Base-by-base conservation (phyloP, 345 rosid species). In the Aquilaria malaccensis region DNA sequence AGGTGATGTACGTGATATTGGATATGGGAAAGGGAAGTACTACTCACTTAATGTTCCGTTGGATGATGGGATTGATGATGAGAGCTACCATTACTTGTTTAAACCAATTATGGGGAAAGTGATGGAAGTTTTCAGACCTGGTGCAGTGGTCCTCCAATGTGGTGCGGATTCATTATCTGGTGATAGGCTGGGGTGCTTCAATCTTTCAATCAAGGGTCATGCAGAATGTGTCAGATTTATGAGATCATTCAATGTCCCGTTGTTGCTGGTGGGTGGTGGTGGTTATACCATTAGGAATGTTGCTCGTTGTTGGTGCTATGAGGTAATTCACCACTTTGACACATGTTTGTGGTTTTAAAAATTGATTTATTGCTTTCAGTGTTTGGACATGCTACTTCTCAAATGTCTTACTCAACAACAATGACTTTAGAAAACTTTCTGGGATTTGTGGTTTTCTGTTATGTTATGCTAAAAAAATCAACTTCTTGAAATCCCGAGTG, bases 241-340 rank as follows among this genome's bases (percentile, higher is more conserved):
- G 86, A 85, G 87, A 76, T 88, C 96, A 6, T 88, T 80, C 72
- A 88, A 85, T 69, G 86, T 83, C 61, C 96, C 89, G 13, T 61
- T 81, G 9, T 70, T 80, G 66, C 78, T 85, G 31, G 58, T 88
- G 46, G 96, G 89, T 29, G 96, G 92, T 47, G 89, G 89, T 49
- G 92, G 87, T 57, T 88, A 83, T 72, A 83, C 92, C 15, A 81
- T 85, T 74, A 77, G 89, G 48, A 85, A 83, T 69, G 91, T 85
- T 51, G 87, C 96, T 60, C 88, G 92, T 3, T 85, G 89, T 75
- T 81, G 89, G 89, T 83, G 89, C 74, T 86, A 83, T 63, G 87
- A 86, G 88, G 84, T 77, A 77, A 45, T 15, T 60, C 22, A 37
- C 45, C 46, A 58, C 13, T 49, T 30, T 43, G 43, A 37, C 22